Conservation (phyloP, 768 basidiomycete genomes). For the Boletus rufocinnamomeus region DNA sequence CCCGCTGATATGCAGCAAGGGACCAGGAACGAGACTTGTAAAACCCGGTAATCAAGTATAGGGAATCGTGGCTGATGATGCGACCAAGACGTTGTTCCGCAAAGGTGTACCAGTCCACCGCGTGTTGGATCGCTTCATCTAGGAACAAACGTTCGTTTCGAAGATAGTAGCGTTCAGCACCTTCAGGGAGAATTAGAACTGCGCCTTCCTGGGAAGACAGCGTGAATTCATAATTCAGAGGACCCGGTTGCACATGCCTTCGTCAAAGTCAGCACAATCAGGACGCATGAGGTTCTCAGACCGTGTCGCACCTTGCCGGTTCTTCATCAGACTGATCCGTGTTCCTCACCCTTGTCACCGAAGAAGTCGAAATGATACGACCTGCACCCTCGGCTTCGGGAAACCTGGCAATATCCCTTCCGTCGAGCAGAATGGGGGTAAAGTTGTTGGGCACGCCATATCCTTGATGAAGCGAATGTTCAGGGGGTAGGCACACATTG, state of each 20-base stretch:
- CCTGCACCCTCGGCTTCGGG: slow-evolving; percentile 12
- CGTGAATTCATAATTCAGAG: slow-evolving; percentile 14
- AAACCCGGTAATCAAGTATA: slow-evolving; percentile 26
- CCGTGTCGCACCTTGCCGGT: background rate
- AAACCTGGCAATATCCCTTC: slow-evolving; percentile 14
- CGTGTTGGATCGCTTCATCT: slow-evolving; percentile 24
- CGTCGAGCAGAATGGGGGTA: slow-evolving; percentile 16
- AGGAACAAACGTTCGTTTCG: slow-evolving; percentile 23
- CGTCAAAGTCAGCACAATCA: background rate
- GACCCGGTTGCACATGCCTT: slow-evolving; percentile 1
- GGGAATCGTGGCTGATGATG: slow-evolving; percentile 23
- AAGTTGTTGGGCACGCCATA: slow-evolving; percentile 31
- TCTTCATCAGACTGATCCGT: background rate
- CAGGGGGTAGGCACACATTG: slow-evolving; percentile 34
- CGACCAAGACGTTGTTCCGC: slow-evolving; percentile 18
- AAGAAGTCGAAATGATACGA: slow-evolving; percentile 17
- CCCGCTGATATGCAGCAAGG: slow-evolving; percentile 21
- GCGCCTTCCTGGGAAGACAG: slow-evolving; percentile 32
- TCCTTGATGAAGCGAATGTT: slow-evolving; percentile 21
- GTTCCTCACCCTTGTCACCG: slow-evolving; percentile 5
- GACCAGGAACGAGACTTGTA: slow-evolving; percentile 28
- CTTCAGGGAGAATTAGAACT: slow-evolving; percentile 35
- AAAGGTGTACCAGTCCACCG: slow-evolving; percentile 31
- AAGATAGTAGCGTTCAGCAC: slow-evolving; percentile 27
- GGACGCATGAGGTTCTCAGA: background rate